These are phyloP conservation scores for Cyphellophora europaea DNA, from an alignment of 2,329 filamentous ascomycete species.

Conservation along the genomic window DNA sequence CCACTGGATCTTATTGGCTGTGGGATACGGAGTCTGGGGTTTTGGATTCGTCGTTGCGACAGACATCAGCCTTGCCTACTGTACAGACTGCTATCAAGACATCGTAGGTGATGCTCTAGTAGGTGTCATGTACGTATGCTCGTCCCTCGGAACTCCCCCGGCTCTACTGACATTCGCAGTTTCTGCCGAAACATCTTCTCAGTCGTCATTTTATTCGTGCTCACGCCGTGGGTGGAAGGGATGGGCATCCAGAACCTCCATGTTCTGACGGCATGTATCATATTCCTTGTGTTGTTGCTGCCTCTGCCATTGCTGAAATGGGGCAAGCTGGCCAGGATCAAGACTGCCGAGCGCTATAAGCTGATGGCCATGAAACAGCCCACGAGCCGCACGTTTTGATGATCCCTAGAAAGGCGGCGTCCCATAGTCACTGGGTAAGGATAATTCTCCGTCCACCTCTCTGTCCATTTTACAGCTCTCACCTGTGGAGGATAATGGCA, in stretches of 20 bases:
- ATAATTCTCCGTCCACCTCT: too few species aligned
- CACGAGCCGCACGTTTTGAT: slow-evolving; percentile 1
- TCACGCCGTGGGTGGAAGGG: slow-evolving; percentile 31
- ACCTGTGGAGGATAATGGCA: too few species aligned
- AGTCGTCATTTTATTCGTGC: slow-evolving; percentile 36
- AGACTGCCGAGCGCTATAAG: slow-evolving; percentile 23
- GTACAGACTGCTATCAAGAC: slow-evolving; percentile 23
- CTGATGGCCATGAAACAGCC: background rate
- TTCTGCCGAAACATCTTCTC: slow-evolving; percentile 34
- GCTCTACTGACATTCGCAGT: background rate
- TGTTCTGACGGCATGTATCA: slow-evolving; percentile 28
- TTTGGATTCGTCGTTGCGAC: slow-evolving; percentile 22
- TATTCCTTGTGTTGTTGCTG: slow-evolving; percentile 22
- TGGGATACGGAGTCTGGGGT: slow-evolving; percentile 25
- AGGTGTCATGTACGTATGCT: background rate
- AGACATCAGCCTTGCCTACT: slow-evolving; percentile 20
- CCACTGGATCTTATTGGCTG: slow-evolving; percentile 22
- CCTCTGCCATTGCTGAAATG: slow-evolving; percentile 21
- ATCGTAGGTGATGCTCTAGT: slow-evolving; percentile 8
- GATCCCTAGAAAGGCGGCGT: too few species aligned
- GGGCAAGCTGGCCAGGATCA: slow-evolving; percentile 26
- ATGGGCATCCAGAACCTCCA: slow-evolving; percentile 32
- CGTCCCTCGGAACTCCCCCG: background rate
- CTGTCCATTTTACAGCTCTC: too few species aligned
- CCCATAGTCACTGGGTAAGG: too few species aligned